These are phyloP conservation scores for Coemansia sp. DNA, from an alignment of 192 early-diverging fungal genomes.

Conservation along the genomic window DNA sequence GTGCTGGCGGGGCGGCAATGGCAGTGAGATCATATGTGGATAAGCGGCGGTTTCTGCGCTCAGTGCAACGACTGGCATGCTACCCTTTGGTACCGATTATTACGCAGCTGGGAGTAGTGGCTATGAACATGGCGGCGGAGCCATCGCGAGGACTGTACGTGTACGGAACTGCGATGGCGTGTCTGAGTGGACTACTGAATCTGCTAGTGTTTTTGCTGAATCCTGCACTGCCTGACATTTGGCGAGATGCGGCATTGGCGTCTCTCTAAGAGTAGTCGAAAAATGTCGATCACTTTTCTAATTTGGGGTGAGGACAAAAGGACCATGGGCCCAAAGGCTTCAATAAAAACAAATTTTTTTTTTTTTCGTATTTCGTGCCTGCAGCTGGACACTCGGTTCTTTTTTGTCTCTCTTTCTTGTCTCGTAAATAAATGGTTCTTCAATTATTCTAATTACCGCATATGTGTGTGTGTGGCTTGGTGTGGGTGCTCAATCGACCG, in stretches of 20 bases:
- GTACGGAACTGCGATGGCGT: conserved; percentile 40
- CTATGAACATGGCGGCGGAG: conserved; percentile 33
- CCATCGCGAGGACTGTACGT: conserved; percentile 30
- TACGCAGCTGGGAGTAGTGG: conserved; percentile 47
- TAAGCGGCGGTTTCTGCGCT: conserved; percentile 40
- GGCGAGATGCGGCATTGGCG: conserved; percentile 23
- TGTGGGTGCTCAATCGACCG: conserved; percentile 2
- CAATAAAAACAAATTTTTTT: conserved; percentile 11
- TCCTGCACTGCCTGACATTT: conserved; percentile 51
- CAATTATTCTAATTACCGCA: not conserved
- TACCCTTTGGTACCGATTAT: conserved; percentile 52
- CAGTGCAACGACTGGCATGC: conserved; percentile 42
- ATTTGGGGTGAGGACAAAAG: not conserved
- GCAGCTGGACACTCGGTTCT: conserved; percentile 1
- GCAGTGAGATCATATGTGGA: conserved; percentile 44
- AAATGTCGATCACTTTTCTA: not conserved
- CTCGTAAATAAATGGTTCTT: not conserved
- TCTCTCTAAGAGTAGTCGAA: conserved; percentile 20
- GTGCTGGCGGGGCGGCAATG: conserved; percentile 14
- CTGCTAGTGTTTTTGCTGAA: conserved; percentile 51
- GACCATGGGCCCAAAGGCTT: not conserved
- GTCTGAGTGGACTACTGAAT: conserved; percentile 40
- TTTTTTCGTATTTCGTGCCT: conserved; percentile 2
- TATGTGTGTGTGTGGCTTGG: conserved; percentile 6
- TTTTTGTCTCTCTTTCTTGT: not conserved